Base-by-base conservation (phyloP, 169 alveolate species). In the Hammondia hammondi region DNA sequence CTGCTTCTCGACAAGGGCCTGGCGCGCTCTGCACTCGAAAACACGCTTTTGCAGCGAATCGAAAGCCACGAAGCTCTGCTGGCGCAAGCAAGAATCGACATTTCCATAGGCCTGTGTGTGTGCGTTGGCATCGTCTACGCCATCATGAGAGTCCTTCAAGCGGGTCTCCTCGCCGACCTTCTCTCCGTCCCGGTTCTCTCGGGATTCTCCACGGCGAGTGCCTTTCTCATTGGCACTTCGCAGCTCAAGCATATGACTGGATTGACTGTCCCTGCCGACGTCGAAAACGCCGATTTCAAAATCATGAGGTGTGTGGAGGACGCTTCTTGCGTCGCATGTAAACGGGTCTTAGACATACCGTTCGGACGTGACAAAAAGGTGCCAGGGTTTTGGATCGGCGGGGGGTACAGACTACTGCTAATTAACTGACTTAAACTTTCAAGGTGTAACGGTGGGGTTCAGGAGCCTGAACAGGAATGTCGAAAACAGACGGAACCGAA, bases 191-290 rank as follows among this genome's bases (percentile, higher is more conserved):
- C 96, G 24, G 95, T 95, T 17, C 95, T 95, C 43, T 87, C 94
- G 10, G 96, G 96, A 0, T 95, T 95, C 57, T 88, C 96, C 4
- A 95, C 96, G 0, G 96, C 95, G 32, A 77, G 94, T 46, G 96
- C 96, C 7, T 92, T 95, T 72, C 93, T 95, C 52, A 92, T 95
- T 32, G 96, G 95, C 82, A 95, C 95, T 2, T 87, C 94, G 21
- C 96, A 94, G 84, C 93, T 94, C 45, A 81, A 91, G 32, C 94
- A 94, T 37, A 71, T 89, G 46, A 52, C 91, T 9, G 96, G 94
- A 27, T 85, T 94, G 71, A 19, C 52, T 37, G 81, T 91, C 10
- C 96, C 96, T 1, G 73, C 94, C 17, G 85, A 81, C 5, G 91
- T 93, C 24, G 95, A 93, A 88, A 91, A 93, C 71, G 95, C 91